Percentiles rank a stretch among this genome's conserved stretches.
phyloP scores from a whole-genome alignment of 768 basidiomycete species.

The Porphyrellus cyaneotinctus region DNA sequence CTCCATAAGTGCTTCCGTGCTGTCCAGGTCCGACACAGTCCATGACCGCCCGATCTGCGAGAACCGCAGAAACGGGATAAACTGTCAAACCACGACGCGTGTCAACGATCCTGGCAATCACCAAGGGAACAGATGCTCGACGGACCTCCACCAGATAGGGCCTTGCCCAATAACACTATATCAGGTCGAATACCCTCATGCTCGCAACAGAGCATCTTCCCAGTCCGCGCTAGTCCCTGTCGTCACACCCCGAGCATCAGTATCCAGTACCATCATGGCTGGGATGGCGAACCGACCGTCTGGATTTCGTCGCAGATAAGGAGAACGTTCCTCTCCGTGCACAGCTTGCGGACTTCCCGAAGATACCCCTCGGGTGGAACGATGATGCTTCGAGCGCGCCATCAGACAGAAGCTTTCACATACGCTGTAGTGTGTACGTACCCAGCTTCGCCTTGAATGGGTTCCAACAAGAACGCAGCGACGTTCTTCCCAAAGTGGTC shows the following conservation, averaged over 20 bases:
- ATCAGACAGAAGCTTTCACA: neutral
- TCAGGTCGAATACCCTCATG: conserved; percentile 89
- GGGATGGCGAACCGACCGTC: conserved; percentile 50
- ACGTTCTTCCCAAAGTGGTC: conserved; percentile 76
- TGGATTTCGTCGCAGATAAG: conserved; percentile 98
- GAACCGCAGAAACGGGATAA: conserved; percentile 94
- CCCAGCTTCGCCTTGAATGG: conserved; percentile 99
- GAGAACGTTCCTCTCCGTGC: conserved; percentile 91
- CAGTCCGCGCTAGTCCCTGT: conserved; percentile 87
- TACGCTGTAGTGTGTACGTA: conserved; percentile 35
- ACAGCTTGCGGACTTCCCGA: conserved; percentile 67
- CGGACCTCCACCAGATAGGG: conserved; percentile 90
- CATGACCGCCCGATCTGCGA: conserved; percentile 91
- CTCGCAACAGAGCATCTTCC: conserved; percentile 89
- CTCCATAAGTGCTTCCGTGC: conserved; percentile 95
- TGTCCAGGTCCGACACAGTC: conserved; percentile 92
- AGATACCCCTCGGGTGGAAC: conserved; percentile 91
- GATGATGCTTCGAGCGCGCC: conserved; percentile 59
- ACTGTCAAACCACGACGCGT: conserved; percentile 42
- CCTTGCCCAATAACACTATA: conserved; percentile 91
- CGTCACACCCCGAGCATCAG: conserved; percentile 1
- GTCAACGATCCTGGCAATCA: conserved; percentile 5
- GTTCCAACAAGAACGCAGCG: conserved; percentile 94
- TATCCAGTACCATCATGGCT: neutral
- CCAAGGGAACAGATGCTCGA: conserved; percentile 10